Evolutionary conservation across 257 asterid species (phyloP), one percentile per base, ranked within the genome.

Genomic region (Rehmannia glutinosa): DNA sequence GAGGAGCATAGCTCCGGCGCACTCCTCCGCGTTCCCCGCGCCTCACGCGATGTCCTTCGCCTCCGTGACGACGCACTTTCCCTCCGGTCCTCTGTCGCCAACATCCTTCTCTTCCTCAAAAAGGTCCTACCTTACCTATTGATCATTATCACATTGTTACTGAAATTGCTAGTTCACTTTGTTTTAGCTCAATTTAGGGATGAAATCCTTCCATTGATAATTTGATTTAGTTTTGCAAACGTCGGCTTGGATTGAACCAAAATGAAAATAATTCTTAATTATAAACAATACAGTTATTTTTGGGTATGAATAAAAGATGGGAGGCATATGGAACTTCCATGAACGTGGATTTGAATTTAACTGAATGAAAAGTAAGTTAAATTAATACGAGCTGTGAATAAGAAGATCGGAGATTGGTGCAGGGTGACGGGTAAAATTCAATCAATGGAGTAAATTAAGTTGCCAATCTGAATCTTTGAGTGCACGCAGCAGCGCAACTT

Each of bases 1-100:
- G 99, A 94, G 76, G 99, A 94, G 78, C 99, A 88, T 68, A 91
- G 97, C 74, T 72, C 97, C 67, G 82, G 89, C 60, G 92, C 99
- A 5, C 86, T 91, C 73, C 92, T 91, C 42, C 99, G 97, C 46
- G 88, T 87, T 35, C 97, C 99, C 16, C 92, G 99, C 12, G 97
- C 97, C 62, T 83, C 91, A 1, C 91, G 97, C 1, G 97, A 94
- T 54, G 91, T 88, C 73, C 77, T 85, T 53, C 97, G 97, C 51
- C 97, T 94, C 69, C 91, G 97, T 0, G 99, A 91, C 25, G 97
- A 91, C 60, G 95, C 96, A 3, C 81, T 91, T 45, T 81, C 95
- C 1, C 96, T 91, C 71, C 95, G 97, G 39, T 85, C 96, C 11
- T 82, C 97, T n/a, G 96, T 94, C 64, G 87, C 95, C 56, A 80